Evolutionary conservation across 768 basidiomycete species (phyloP).

Genomic region (Boletus rufocinnamomeus): DNA sequence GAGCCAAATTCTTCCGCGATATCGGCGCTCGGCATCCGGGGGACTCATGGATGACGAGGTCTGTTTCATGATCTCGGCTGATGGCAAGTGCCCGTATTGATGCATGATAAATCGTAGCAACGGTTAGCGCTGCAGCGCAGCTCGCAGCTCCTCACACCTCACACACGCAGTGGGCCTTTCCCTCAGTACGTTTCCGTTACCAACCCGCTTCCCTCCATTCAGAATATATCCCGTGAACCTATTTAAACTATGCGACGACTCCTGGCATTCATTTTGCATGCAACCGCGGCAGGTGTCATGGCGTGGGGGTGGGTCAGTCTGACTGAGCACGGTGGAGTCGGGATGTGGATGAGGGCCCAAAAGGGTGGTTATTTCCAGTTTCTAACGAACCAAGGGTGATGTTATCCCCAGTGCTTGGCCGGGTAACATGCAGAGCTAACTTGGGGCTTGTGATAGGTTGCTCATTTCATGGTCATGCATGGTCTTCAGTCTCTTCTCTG

Average conservation of each 20-base stretch:
- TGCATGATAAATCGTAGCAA: no score
- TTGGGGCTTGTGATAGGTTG: slow-evolving; percentile 15
- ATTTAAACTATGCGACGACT: slow-evolving; percentile 13
- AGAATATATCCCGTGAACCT: neutral
- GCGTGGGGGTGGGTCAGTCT: slow-evolving; percentile 37
- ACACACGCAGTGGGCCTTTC: neutral
- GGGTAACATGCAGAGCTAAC: slow-evolving; percentile 1
- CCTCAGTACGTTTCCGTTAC: neutral
- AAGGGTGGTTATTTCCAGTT: slow-evolving; percentile 72
- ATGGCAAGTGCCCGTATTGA: no score
- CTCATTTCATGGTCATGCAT: slow-evolving; percentile 44
- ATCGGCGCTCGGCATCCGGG: no score
- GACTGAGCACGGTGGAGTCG: slow-evolving; percentile 9
- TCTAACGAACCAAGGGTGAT: slow-evolving; percentile 73
- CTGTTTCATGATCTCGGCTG: no score
- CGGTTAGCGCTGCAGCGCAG: neutral
- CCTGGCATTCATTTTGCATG: slow-evolving; percentile 34
- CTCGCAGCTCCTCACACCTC: neutral
- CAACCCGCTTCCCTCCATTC: neutral
- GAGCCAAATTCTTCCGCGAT: no score
- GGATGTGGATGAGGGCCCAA: slow-evolving; percentile 41
- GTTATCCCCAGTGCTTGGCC: neutral
- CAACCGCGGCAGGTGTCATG: slow-evolving; percentile 36
- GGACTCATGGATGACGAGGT: no score
- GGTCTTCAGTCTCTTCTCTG: slow-evolving; percentile 40